phyloP scores from a whole-genome alignment of 1,284 basidiomycete genomes.

The Austroboletus niveus region DNA sequence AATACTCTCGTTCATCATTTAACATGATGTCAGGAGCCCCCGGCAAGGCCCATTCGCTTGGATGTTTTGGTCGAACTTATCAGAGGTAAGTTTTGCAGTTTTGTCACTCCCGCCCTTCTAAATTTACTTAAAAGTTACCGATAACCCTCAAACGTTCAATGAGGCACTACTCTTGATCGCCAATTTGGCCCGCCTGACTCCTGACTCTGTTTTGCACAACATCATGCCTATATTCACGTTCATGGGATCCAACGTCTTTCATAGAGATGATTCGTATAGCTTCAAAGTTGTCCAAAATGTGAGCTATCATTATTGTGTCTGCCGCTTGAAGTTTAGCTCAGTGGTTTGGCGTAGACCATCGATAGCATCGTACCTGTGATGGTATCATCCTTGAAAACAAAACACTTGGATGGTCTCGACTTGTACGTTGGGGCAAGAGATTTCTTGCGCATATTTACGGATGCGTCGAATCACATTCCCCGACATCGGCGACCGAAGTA shows the following conservation, averaged over 20 bases:
- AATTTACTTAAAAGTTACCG: conserved; percentile 54
- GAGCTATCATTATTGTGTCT: neutral
- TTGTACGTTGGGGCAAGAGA: conserved; percentile 67
- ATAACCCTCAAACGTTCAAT: conserved; percentile 94
- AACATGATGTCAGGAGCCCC: conserved; percentile 38
- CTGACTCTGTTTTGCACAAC: conserved; percentile 90
- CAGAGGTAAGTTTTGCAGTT: conserved; percentile 51
- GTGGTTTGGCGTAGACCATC: conserved; percentile 63
- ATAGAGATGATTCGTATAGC: conserved; percentile 94
- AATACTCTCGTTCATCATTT: neutral
- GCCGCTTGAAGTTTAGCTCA: conserved; percentile 1
- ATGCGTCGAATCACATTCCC: conserved; percentile 84
- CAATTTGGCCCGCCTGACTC: conserved; percentile 79
- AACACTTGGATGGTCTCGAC: conserved; percentile 52
- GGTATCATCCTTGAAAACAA: conserved; percentile 68
- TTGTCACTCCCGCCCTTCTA: neutral
- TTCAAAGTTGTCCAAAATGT: conserved; percentile 95
- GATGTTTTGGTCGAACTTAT: conserved; percentile 88
- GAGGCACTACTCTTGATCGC: conserved; percentile 91
- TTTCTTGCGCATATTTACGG: conserved; percentile 86
- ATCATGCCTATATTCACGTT: conserved; percentile 99
- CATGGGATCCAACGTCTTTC: conserved; percentile 96
- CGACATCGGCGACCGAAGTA: conserved; percentile 83
- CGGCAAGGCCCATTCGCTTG: conserved; percentile 57
- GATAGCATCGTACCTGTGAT: conserved; percentile 94